A percentile compares a stretch with the other conserved stretches of the same genome.
phyloP scores from a whole-genome alignment of 495 filamentous ascomycete genomes.

The Penicillium arizonense region DNA sequence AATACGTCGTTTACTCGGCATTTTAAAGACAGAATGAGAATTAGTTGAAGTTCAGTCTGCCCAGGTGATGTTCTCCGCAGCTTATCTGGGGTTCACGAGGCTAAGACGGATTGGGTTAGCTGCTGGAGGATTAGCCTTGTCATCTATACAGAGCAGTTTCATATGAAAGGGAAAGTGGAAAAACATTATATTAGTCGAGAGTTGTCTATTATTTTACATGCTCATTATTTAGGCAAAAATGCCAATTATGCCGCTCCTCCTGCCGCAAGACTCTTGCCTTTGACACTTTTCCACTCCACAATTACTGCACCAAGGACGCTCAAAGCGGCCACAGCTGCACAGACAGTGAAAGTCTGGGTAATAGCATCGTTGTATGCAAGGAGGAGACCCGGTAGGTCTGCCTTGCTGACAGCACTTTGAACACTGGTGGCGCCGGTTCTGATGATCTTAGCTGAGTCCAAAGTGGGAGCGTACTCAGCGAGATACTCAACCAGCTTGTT shows the following conservation, averaged over 20 bases:
- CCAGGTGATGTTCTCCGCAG: constrained; percentile 9
- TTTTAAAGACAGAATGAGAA: not conserved
- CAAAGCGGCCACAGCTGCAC: constrained; percentile 19
- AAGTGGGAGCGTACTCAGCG: constrained; percentile 32
- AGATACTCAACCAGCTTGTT: constrained; percentile 55
- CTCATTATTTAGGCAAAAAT: no score
- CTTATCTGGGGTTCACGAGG: constrained; percentile 6
- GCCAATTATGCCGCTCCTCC: constrained; percentile 1
- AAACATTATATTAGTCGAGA: no score
- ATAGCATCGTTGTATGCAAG: constrained; percentile 7
- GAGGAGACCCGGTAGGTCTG: not conserved
- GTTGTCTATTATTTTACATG: not conserved
- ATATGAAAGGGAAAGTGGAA: not conserved
- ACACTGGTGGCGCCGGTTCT: constrained; percentile 45
- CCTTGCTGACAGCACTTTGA: not conserved
- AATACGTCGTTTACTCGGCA: constrained; percentile 7
- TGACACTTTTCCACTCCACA: constrained; percentile 53
- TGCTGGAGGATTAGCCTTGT: not conserved
- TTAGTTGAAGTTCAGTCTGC: constrained; percentile 1
- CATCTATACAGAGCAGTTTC: not conserved
- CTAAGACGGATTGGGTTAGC: constrained; percentile 7
- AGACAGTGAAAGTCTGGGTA: constrained; percentile 28
- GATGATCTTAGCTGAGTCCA: constrained; percentile 49
- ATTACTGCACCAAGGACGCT: constrained; percentile 34
- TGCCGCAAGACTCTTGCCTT: constrained; percentile 10